Conservation (phyloP, 345 rosid species). For the Lagerstroemia speciosa region DNA sequence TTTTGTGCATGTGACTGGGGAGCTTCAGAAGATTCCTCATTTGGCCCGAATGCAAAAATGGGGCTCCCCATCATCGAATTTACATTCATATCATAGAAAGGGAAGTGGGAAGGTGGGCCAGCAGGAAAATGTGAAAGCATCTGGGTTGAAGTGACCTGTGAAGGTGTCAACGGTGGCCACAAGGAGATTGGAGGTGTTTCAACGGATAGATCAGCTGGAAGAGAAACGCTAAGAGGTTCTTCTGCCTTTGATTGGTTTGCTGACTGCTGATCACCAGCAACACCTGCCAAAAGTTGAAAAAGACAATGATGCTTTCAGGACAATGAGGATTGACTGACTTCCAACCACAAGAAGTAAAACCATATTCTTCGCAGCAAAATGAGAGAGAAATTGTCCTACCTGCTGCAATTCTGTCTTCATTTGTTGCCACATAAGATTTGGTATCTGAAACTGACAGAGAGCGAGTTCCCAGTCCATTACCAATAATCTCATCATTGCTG, state of each 20-base stretch:
- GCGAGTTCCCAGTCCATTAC: constrained; percentile 33
- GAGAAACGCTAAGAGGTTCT: constrained; percentile 77
- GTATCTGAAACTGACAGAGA: constrained; percentile 48
- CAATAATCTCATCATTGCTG: constrained; percentile 66
- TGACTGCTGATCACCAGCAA: constrained; percentile 35
- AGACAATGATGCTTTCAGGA: background rate
- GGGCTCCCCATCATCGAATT: constrained; percentile 86
- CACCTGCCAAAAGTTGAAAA: constrained; percentile 31
- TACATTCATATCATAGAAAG: constrained; percentile 89
- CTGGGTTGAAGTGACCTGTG: constrained; percentile 62
- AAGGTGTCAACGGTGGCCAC: constrained; percentile 77
- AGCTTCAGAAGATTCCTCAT: constrained; percentile 60
- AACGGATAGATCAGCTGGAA: constrained; percentile 94
- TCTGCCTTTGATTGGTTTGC: constrained; percentile 62
- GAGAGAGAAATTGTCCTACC: constrained; percentile 15
- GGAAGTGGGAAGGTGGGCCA: constrained; percentile 72
- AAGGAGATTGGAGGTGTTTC: constrained; percentile 77
- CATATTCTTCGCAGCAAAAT: background rate
- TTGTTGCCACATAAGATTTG: constrained; percentile 48
- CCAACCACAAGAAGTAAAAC: background rate
- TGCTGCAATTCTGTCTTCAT: constrained; percentile 33
- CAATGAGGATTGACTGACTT: background rate
- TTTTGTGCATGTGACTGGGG: constrained; percentile 72
- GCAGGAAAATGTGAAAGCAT: constrained; percentile 83
- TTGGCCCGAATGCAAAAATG: constrained; percentile 84